Evolutionary conservation across 495 filamentous ascomycete species (phyloP).

Genomic region (Oidiodendron maius): DNA sequence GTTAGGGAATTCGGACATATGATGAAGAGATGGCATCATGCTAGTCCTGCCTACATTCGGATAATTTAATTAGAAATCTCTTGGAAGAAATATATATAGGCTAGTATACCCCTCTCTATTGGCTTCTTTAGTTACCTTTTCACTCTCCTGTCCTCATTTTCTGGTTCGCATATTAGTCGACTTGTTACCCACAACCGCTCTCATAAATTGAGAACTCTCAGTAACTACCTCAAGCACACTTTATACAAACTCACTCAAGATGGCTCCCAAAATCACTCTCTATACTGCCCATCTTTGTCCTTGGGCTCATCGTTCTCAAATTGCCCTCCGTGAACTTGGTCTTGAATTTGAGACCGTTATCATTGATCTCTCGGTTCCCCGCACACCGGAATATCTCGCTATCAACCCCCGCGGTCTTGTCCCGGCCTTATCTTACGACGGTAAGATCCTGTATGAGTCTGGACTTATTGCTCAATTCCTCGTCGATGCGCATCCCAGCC

Average conservation of each 20-base stretch:
- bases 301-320: slow-evolving; percentile 79
- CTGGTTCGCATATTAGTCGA: neutral
- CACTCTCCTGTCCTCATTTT: no score
- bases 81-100: no score
- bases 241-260: no score
- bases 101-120: neutral
- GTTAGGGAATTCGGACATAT: no score
- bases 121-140: no score
- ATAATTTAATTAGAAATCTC: no score
- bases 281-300: slow-evolving; percentile 79
- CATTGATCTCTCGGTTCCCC: slow-evolving; percentile 67
- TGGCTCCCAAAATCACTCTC: slow-evolving; percentile 37
- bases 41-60: no score
- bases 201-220: neutral
- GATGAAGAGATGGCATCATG: no score
- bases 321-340: slow-evolving; percentile 65
- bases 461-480: slow-evolving; percentile 74
- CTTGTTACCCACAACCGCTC: neutral
- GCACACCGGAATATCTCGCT: slow-evolving; percentile 77
- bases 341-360: slow-evolving; percentile 73
- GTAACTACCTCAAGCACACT: neutral
- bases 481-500: slow-evolving; percentile 42
- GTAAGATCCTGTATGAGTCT: slow-evolving; percentile 64
- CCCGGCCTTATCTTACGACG: slow-evolving; percentile 64
- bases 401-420: slow-evolving; percentile 85